Evolutionary conservation across 805 yeast genomes (phyloP), one percentile per base, ranked within the genome.

Genomic region (Wickerhamiella dianesei): DNA sequence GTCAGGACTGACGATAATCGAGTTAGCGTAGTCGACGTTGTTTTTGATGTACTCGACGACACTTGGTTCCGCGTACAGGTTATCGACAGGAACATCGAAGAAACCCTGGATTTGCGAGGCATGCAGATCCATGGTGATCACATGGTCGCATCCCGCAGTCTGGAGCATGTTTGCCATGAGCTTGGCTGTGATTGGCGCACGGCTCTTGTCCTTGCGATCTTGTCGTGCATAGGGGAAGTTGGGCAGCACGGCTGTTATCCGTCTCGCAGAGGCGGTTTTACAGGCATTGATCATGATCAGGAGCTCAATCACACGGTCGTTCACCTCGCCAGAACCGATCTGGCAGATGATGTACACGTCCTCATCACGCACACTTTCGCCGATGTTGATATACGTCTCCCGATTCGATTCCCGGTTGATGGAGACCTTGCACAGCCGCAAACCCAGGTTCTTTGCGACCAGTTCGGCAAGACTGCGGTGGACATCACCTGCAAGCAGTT

Each of bases 71-170:
- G 95, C 96, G 58, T 88, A 89, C 52, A 89, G 71, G 60, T 89
- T 92, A 67, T 89, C 97, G 21, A 89, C 97, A 2, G 98, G 97
- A 35, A 86, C 86, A 53, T 79, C 79, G 70, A 89, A 89, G 61
- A 89, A 89, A 1, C 98, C 98, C 69, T 92, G 97, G 57, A 92
- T 92, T 64, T 89, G 98, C 9, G 96, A 83, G 6, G 97, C 97
- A 62, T 89, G 98, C 54, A 89, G 70, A 64, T 89, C 98, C 94
- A 89, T 81, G 19, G 97, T 92, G 53, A 89, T 87, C 36, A 89
- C 89, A 65, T 92, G 96, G 61, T 85, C 76, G 65, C 96, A 88
- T 4, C 98, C 97, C 2, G 96, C 92, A 1, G 95, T 84, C 48
- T 86, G 84, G 44, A 89, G 70, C 73, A 89, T 70, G 60, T 89